Percentiles rank a stretch among this genome's conserved stretches.
Evolutionary conservation across 1,139 yeast genomes (phyloP).

Genomic region (Yamadazyma epiphylla): DNA sequence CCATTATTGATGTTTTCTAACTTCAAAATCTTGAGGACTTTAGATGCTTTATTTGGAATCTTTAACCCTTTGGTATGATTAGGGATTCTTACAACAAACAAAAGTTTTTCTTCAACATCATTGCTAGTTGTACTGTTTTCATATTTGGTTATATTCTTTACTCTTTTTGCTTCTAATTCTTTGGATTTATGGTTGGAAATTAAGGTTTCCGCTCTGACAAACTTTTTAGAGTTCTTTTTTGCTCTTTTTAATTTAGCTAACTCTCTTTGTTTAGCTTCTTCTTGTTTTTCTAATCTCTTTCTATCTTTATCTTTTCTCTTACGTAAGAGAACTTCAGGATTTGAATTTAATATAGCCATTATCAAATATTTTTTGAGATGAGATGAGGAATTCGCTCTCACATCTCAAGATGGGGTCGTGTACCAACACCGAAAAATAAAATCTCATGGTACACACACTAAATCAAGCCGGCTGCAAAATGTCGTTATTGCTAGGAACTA

Average conservation of each 20-base stretch:
- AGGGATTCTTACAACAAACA: constrained; percentile 67
- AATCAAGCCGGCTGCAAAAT: too few relatives aligned
- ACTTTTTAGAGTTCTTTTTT: constrained; percentile 41
- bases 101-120: constrained; percentile 33
- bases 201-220: constrained; percentile 69
- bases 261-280: constrained; percentile 30
- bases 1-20: constrained; percentile 60
- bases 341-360: constrained; percentile 57
- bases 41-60: constrained; percentile 63
- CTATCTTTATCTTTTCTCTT: constrained; percentile 77
- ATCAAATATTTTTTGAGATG: constrained; percentile 12
- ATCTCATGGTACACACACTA: too few relatives aligned
- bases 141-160: constrained; percentile 54
- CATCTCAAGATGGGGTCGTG: not conserved
- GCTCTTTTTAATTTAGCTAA: constrained; percentile 31
- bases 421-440: not conserved
- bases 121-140: constrained; percentile 12
- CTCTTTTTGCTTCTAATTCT: constrained; percentile 64
- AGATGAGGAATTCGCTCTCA: constrained; percentile 10
- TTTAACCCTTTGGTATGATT: constrained; percentile 52
- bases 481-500: too few relatives aligned
- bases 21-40: constrained; percentile 56
- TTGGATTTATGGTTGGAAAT: constrained; percentile 63
- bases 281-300: constrained; percentile 63
- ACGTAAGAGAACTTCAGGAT: constrained; percentile 71